phyloP scores from a whole-genome alignment of 2,329 filamentous ascomycete species.

The Scedosporium aurantiacum region DNA sequence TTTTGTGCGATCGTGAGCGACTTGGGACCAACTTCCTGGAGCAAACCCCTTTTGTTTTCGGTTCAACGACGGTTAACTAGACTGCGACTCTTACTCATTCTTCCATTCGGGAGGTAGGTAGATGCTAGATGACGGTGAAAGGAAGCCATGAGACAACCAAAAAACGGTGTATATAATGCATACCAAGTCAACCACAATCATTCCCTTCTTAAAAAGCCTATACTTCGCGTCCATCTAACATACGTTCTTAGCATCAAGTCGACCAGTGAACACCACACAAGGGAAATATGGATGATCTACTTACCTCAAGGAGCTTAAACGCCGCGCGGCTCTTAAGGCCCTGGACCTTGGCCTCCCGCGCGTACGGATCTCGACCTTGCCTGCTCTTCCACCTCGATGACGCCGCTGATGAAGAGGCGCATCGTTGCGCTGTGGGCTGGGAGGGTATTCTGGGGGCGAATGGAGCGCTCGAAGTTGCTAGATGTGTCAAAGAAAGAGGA shows the following conservation, averaged over 20 bases:
- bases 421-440: too few species aligned
- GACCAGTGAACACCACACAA: not conserved
- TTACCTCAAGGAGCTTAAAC: slow-evolving; percentile 81
- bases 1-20: slow-evolving; percentile 67
- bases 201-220: slow-evolving; percentile 63
- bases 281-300: not conserved
- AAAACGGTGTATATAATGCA: slow-evolving; percentile 12
- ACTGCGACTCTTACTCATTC: slow-evolving; percentile 6
- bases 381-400: slow-evolving; percentile 69
- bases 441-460: too few species aligned
- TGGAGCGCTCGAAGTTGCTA: too few species aligned
- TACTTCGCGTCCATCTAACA: slow-evolving; percentile 70
- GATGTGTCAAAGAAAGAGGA: too few species aligned
- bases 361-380: slow-evolving; percentile 62
- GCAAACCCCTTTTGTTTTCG: slow-evolving; percentile 55
- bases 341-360: slow-evolving; percentile 64
- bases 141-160: not conserved
- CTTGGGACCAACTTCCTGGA: slow-evolving; percentile 64
- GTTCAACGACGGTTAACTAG: not conserved
- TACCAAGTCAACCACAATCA: slow-evolving; percentile 85
- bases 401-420: slow-evolving; percentile 41
- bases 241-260: not conserved
- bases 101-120: not conserved
- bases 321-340: slow-evolving; percentile 83
- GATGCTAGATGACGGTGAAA: not conserved